These are phyloP conservation scores for Metschnikowia amazonensis DNA, from an alignment of 805 yeast genomes.

Conservation along the genomic window DNA sequence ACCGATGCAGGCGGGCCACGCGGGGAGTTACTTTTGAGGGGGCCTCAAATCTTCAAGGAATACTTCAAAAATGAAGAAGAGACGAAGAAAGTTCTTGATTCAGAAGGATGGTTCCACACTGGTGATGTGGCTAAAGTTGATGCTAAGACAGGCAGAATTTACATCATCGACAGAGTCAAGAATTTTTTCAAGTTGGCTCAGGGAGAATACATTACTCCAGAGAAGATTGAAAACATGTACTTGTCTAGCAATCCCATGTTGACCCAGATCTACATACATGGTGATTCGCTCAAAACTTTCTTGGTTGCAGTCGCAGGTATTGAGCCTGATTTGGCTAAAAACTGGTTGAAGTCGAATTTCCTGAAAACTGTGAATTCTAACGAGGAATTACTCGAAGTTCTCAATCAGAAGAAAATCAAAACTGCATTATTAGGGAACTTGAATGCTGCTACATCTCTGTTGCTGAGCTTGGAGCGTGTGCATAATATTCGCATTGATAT, in stretches of 20 bases:
- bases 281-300: slow-evolving; percentile 54
- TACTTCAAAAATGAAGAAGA: slow-evolving; percentile 27
- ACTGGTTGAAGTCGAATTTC: slow-evolving; percentile 13
- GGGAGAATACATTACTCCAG: slow-evolving; percentile 21
- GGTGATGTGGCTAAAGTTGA: slow-evolving; percentile 46
- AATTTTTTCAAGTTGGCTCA: slow-evolving; percentile 21
- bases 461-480: slow-evolving; percentile 63
- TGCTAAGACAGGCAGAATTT: slow-evolving; percentile 25
- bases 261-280: slow-evolving; percentile 58
- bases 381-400: slow-evolving; percentile 24
- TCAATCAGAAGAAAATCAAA: slow-evolving; percentile 29
- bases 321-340: slow-evolving; percentile 37
- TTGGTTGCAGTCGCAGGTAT: slow-evolving; percentile 63
- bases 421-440: slow-evolving; percentile 33
- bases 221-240: slow-evolving; percentile 18
- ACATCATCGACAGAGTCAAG: slow-evolving; percentile 29
- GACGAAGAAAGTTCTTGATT: slow-evolving; percentile 19
- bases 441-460: slow-evolving; percentile 32
- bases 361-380: background rate
- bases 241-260: slow-evolving; percentile 45
- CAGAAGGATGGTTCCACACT: slow-evolving; percentile 29
- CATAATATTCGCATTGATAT: slow-evolving; percentile 50
- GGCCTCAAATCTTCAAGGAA: slow-evolving; percentile 24
- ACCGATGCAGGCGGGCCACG: slow-evolving; percentile 25
- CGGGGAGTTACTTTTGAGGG: slow-evolving; percentile 27